Evolutionary conservation across 2,329 filamentous ascomycete genomes (phyloP), one percentile per base, ranked within the genome.

Genomic region (Exophiala sideris): DNA sequence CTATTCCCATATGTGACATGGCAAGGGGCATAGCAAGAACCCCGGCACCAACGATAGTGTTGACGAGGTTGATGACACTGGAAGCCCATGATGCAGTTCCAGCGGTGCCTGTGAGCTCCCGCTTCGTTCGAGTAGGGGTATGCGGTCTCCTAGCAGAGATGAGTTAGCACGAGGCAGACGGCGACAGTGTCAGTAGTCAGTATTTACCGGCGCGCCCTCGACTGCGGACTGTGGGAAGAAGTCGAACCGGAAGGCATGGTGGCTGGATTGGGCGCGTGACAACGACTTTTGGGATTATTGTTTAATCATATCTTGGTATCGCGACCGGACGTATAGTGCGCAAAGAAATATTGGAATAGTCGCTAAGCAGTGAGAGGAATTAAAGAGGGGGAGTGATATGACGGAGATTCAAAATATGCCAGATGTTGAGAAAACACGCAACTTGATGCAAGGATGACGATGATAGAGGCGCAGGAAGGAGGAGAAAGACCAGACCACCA

Each of bases 11-110:
- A 67, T 96, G 91, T 11, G 91, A 94, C 73, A 99, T 84, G 41
- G 94, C 92, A 5, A 89, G 86, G n/a, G 92, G 92, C 91, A 96
- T 88, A 45, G 92, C 94, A 39, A 99, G 83, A 1, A 95, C 91
- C 50, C 94, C 94, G 34, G 94, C 92, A 52, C 94, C 94, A 60
- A 99, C 84, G 66, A 99, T 99, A 14, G 94, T 99, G 72, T 99
- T 99, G 61, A 97, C 80, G 61, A 99, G 79, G 71, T 99, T 99
- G 74, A 97, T 87, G 62, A 94, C 87, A 69, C 91, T 96, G 75
- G 91, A 96, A 50, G 87, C 71, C 84, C 89, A 95, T 64, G 89
- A 88, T 64, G 94, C 94, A 67, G 91, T 83, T 50, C 94, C 91
- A 56, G 72, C 72, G 39, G 73, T 68, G 47, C 87, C 87, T 35